Percentiles rank a stretch among this genome's conserved stretches.
Conservation (phyloP, 208 protist genomes). For the Porcisia hertigi region DNA sequence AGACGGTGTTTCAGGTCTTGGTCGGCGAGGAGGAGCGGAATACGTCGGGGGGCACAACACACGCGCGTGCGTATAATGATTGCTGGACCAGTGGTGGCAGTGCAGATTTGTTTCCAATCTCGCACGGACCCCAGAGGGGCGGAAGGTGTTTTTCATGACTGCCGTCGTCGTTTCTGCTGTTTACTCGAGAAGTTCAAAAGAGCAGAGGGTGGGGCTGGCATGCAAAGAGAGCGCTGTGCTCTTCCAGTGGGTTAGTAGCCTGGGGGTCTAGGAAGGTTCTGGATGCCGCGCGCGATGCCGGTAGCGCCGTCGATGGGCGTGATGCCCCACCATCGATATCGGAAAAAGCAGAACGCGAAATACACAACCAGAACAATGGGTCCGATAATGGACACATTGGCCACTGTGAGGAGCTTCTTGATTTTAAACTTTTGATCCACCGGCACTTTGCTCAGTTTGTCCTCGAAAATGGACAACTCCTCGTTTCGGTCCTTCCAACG, state of each 20-base stretch:
- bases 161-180: not conserved
- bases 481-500: constrained; percentile 77
- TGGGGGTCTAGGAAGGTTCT: constrained; percentile 76
- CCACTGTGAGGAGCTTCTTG: constrained; percentile 81
- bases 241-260: constrained; percentile 47
- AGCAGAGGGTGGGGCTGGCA: not conserved
- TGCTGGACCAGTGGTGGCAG: not conserved
- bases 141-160: not conserved
- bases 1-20: not conserved
- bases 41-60: not conserved
- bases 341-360: constrained; percentile 70
- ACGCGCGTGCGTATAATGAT: not conserved
- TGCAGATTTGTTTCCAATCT: not conserved
- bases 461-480: constrained; percentile 78
- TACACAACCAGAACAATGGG: constrained; percentile 69
- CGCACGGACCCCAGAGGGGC: not conserved
- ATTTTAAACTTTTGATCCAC: constrained; percentile 89
- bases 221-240: not conserved
- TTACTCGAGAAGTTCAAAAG: not conserved
- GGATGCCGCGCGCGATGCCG: constrained; percentile 67
- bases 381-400: constrained; percentile 72
- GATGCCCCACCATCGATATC: constrained; percentile 70
- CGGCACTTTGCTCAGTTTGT: constrained; percentile 75
- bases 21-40: not conserved
- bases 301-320: constrained; percentile 70